Conservation (phyloP, 163 green algal species). For the Volvox carteri region DNA sequence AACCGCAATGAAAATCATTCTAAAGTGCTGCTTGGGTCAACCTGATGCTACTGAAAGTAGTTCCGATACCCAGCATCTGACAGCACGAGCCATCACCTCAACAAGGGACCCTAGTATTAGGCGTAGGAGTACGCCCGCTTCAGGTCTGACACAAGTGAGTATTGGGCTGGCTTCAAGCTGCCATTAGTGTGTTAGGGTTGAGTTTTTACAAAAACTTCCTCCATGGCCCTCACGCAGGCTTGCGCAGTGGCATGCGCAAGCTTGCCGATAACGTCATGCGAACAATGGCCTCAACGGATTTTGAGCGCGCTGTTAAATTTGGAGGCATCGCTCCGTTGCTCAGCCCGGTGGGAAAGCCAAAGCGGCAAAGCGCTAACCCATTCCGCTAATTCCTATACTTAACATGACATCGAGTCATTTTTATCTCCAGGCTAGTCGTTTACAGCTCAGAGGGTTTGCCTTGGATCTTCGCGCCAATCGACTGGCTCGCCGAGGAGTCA, state of each 20-base stretch:
- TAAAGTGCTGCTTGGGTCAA: not conserved
- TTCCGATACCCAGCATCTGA: not conserved
- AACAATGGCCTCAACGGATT: slow-evolving; percentile 2
- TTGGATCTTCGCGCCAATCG: slow-evolving; percentile 6
- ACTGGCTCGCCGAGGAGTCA: not conserved
- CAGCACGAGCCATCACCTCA: not conserved
- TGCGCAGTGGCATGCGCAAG: slow-evolving; percentile 1
- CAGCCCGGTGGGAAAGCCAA: not conserved
- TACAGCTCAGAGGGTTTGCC: slow-evolving; percentile 20
- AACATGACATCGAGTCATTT: not conserved
- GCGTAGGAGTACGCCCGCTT: not conserved
- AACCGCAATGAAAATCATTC: not conserved
- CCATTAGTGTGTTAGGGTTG: no score
- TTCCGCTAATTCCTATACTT: not conserved
- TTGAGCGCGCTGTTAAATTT: not conserved
- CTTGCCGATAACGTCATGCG: not conserved
- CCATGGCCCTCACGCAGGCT: slow-evolving; percentile 13
- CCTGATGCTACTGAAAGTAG: not conserved
- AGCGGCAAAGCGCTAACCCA: not conserved
- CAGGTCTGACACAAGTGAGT: not conserved
- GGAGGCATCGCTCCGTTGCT: slow-evolving; percentile 1
- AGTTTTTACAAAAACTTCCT: no score
- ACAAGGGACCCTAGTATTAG: not conserved
- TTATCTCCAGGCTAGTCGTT: slow-evolving; percentile 14
- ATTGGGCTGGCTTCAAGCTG: no score